A percentile compares a stretch with the other conserved stretches of the same genome.
These are phyloP conservation scores for Eurotiales sp. DNA, from an alignment of 2,329 filamentous ascomycete species.

Conservation along the genomic window DNA sequence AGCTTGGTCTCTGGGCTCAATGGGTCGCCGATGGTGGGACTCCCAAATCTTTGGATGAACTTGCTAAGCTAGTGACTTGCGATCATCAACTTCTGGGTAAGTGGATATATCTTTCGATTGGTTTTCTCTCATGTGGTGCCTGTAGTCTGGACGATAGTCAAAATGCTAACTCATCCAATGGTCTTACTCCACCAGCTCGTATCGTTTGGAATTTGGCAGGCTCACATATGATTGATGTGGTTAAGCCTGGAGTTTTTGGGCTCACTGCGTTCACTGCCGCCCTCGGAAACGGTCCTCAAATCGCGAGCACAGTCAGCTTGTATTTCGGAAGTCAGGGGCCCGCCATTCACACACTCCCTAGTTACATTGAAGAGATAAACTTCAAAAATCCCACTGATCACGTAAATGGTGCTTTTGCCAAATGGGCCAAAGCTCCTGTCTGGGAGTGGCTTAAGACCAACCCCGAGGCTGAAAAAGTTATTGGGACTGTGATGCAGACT, in stretches of 20 bases:
- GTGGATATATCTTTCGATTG: background rate
- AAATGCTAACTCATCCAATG: too few species aligned
- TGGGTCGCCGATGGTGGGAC: constrained; percentile 5
- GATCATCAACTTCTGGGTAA: background rate
- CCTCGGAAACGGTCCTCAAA: background rate
- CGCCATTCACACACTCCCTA: background rate
- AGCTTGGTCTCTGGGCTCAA: constrained; percentile 6
- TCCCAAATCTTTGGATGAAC: constrained; percentile 3
- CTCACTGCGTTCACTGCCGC: constrained; percentile 8
- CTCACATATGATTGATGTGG: constrained; percentile 1
- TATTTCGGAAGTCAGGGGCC: constrained; percentile 2
- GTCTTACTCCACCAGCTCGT: background rate
- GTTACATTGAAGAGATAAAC: background rate
- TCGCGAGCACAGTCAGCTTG: constrained; percentile 3
- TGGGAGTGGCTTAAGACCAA: constrained; percentile 8
- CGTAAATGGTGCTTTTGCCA: constrained; percentile 2
- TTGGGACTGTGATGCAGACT: constrained; percentile 10
- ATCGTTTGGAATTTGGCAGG: constrained; percentile 6
- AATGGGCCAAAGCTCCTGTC: constrained; percentile 7
- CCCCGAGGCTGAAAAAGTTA: constrained; percentile 3
- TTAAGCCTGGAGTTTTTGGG: constrained; percentile 7
- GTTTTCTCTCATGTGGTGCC: too few species aligned
- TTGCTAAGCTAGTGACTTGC: constrained; percentile 9
- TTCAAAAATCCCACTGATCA: constrained; percentile 8
- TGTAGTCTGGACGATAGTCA: too few species aligned